Evolutionary conservation across 768 basidiomycete genomes (phyloP), one percentile per base, ranked within the genome.

Genomic region (Termitomyces bulborhizus): DNA sequence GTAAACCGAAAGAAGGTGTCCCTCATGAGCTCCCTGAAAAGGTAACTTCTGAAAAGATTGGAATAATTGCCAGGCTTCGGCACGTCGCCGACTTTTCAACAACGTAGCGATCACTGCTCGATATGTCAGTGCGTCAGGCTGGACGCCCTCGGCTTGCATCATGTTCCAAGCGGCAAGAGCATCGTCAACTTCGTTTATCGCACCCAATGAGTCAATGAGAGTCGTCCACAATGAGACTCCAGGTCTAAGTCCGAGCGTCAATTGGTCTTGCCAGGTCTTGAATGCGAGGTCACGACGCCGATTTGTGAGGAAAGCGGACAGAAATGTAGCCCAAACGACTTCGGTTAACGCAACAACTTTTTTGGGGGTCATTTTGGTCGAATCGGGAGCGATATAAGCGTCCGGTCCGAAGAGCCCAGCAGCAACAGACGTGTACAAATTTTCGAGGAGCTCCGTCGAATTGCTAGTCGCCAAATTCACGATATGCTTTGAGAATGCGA

Each of bases 211-310:
- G 46, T 84, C 79, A 37, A 94, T 71, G 43, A 91, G 75, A 15
- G 83, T 81, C 9, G 81, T 89, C 90, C 91, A 93, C 47, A 82
- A 78, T 27, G 75, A 69, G 8, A 80, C 68, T 1, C 77, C 77
- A n/a, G 84, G 84, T 37, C 55, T 66, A 37, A 86, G 66, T 1
- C 76, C 76, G 21, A 76, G 69, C 37, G 67, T 61, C 16, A 71
- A 51, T 71, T 90, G 79, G 65, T 90, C 88, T 36, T 79, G 73
- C 91, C 91, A 92, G 5, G 91, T 64, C 24, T 71, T 69, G 43
- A 77, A 78, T 3, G 84, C 89, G 21, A 85, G 68, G 50, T 86
- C 83, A 42, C 72, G 71, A 31, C 78, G 71, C 37, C 78, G 73
- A 57, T 77, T 75, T 53, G 74, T 76, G 41, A 90, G 69, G 60